Percentiles rank a stretch among this genome's conserved stretches.
Evolutionary conservation across 106 monocot genomes (phyloP).

Genomic region (Dendrobium officinale): DNA sequence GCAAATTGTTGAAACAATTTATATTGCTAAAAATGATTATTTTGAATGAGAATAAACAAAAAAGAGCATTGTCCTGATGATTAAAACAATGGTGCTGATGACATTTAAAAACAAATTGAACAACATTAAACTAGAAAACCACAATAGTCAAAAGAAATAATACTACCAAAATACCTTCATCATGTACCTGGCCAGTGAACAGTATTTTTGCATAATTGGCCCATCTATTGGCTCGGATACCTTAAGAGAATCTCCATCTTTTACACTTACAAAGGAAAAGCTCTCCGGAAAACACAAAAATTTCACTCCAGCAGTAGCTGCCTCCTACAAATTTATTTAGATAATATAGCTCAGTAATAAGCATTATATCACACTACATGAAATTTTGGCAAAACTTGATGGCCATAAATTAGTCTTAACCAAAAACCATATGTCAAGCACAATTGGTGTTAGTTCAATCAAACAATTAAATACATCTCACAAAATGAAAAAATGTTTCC

Average conservation of each 20-base stretch:
- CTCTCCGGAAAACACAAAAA: constrained; percentile 83
- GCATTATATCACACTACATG: not conserved
- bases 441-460: not conserved
- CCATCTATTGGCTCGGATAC: constrained; percentile 81
- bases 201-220: constrained; percentile 77
- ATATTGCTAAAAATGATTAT: not conserved
- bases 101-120: not conserved
- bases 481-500: not conserved
- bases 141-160: not conserved
- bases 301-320: constrained; percentile 56
- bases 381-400: not conserved
- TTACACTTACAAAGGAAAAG: constrained; percentile 67
- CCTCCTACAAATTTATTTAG: constrained; percentile 46
- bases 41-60: not conserved
- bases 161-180: not conserved
- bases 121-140: not conserved
- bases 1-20: not conserved
- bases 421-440: not conserved
- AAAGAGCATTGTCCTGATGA: not conserved
- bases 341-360: not conserved
- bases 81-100: not conserved
- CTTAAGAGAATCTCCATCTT: constrained; percentile 55
- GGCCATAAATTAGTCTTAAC: not conserved
- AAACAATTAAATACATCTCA: not conserved
- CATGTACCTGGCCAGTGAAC: constrained; percentile 76